phyloP scores from a whole-genome alignment of 2,329 filamentous ascomycete genomes.

The Magnaporthiopsis poae region DNA sequence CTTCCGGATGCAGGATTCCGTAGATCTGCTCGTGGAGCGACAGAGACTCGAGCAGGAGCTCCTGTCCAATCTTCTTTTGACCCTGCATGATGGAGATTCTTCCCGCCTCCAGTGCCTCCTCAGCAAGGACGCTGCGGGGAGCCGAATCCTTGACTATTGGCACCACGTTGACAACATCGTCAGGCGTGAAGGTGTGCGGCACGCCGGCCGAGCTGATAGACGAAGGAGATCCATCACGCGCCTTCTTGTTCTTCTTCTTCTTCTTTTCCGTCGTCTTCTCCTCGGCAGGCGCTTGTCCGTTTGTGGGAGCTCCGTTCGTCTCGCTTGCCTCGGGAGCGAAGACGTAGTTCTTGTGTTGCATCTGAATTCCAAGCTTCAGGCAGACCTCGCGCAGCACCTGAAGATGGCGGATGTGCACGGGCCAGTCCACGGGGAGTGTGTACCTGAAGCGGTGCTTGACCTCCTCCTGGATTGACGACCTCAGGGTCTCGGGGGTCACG shows the following conservation, averaged over 20 bases:
- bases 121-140: slow-evolving; percentile 79
- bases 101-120: slow-evolving; percentile 91
- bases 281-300: slow-evolving; percentile 17
- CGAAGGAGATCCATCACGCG: slow-evolving; percentile 43
- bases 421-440: slow-evolving; percentile 59
- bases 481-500: slow-evolving; percentile 64
- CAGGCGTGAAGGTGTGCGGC: slow-evolving; percentile 60
- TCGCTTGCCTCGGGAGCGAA: slow-evolving; percentile 41
- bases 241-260: slow-evolving; percentile 55
- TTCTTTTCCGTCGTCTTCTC: slow-evolving; percentile 36
- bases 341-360: slow-evolving; percentile 66
- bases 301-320: slow-evolving; percentile 20
- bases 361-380: slow-evolving; percentile 80
- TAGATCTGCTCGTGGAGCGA: slow-evolving; percentile 98
- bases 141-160: slow-evolving; percentile 90
- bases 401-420: slow-evolving; percentile 56
- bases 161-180: slow-evolving; percentile 87
- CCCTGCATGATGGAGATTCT: slow-evolving; percentile 92
- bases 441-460: slow-evolving; percentile 67
- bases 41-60: slow-evolving; percentile 87
- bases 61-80: slow-evolving; percentile 91
- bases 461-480: slow-evolving; percentile 60
- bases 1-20: slow-evolving; percentile 90
- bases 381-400: slow-evolving; percentile 84
- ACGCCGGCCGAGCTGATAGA: slow-evolving; percentile 31